Conservation (phyloP, 2,329 filamentous ascomycete genomes). For the Paracoccidioides lutzii region DNA sequence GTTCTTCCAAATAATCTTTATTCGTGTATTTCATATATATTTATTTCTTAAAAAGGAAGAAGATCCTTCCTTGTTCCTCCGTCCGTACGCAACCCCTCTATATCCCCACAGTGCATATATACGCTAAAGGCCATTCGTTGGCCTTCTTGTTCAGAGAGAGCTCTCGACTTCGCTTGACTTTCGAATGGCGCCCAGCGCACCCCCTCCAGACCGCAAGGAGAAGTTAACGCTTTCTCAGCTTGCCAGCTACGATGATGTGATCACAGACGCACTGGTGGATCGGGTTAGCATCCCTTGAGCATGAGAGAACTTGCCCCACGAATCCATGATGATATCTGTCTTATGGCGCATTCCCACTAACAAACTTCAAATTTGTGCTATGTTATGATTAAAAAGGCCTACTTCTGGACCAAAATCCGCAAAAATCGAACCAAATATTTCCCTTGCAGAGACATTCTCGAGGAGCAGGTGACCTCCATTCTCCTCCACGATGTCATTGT, state of each 20-base stretch:
- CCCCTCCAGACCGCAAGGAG: constrained; percentile 40
- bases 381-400: constrained; percentile 47
- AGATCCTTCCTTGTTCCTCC: background rate
- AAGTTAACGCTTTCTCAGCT: constrained; percentile 76
- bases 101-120: background rate
- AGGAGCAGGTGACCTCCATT: constrained; percentile 48
- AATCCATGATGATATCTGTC: background rate
- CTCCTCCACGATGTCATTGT: constrained; percentile 57
- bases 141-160: no score
- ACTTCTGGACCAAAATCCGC: constrained; percentile 91
- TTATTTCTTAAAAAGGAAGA: background rate
- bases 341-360: constrained; percentile 1
- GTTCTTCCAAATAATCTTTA: background rate
- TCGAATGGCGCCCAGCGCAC: constrained; percentile 9
- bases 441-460: constrained; percentile 63
- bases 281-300: constrained; percentile 51
- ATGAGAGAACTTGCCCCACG: background rate
- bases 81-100: background rate
- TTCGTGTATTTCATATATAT: background rate
- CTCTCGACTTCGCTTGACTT: background rate
- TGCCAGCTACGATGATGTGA: constrained; percentile 84
- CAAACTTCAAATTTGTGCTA: background rate
- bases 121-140: no score
- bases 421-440: constrained; percentile 86
- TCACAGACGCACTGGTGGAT: constrained; percentile 90